Evolutionary conservation across 805 yeast species (phyloP).

Genomic region (Saturnispora mendoncae): DNA sequence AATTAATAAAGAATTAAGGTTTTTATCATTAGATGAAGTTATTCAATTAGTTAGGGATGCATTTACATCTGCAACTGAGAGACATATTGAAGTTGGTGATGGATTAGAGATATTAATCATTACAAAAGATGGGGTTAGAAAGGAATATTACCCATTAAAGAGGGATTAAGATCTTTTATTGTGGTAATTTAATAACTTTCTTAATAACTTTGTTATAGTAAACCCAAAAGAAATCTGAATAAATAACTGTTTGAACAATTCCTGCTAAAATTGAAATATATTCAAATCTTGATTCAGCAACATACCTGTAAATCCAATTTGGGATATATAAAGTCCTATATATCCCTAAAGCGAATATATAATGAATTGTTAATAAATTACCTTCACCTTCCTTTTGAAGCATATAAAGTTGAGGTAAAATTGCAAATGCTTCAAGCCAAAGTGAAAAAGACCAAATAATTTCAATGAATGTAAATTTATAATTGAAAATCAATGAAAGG

Average conservation of each 20-base stretch:
- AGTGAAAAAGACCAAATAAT: conserved; percentile 79
- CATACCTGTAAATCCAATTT: conserved; percentile 89
- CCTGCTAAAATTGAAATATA: conserved; percentile 71
- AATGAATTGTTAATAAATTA: conserved; percentile 79
- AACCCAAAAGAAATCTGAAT: conserved; percentile 92
- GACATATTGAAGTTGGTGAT: conserved; percentile 98
- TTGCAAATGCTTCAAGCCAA: conserved; percentile 90
- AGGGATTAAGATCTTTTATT: conserved; percentile 48
- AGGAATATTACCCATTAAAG: conserved; percentile 77
- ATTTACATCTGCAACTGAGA: conserved; percentile 91
- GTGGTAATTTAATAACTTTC: conserved; percentile 60
- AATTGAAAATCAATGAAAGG: conserved; percentile 53
- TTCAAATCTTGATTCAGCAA: conserved; percentile 55
- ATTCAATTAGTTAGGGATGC: conserved; percentile 86
- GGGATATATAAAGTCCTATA: conserved; percentile 88
- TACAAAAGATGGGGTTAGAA: conserved; percentile 86
- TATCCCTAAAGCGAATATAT: conserved; percentile 85
- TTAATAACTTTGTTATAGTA: conserved; percentile 77
- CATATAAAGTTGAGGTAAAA: conserved; percentile 86
- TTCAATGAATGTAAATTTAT: conserved; percentile 53
- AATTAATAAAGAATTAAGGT: conserved; percentile 53
- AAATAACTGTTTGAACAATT: conserved; percentile 71
- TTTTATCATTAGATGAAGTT: conserved; percentile 74
- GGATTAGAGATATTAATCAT: conserved; percentile 85
- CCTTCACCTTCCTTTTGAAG: conserved; percentile 86